A percentile compares a stretch with the other conserved stretches of the same genome.
Evolutionary conservation across 1,284 basidiomycete genomes (phyloP).

Genomic region (Fomitopsis schrenkii): DNA sequence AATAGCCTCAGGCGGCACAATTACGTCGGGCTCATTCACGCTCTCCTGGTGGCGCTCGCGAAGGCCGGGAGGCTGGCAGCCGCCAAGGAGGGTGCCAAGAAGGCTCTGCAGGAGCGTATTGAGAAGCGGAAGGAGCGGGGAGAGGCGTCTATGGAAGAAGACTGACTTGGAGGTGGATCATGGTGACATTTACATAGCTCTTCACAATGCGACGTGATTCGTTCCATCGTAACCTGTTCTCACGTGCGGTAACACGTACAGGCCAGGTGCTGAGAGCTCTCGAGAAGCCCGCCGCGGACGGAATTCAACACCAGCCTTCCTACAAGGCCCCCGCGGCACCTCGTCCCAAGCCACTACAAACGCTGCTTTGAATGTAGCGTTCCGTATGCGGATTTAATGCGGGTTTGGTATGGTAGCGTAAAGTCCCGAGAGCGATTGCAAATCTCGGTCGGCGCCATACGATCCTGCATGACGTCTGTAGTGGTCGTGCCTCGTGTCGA

Average conservation of each 20-base stretch:
- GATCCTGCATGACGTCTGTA: too few relatives aligned
- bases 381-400: neutral
- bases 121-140: conserved; percentile 46
- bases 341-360: neutral
- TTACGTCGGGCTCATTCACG: conserved; percentile 76
- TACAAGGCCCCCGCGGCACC: neutral
- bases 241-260: neutral
- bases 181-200: neutral
- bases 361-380: neutral
- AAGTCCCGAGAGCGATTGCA: neutral
- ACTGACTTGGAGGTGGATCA: conserved; percentile 22
- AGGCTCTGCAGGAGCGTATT: conserved; percentile 48
- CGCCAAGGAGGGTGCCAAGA: conserved; percentile 44
- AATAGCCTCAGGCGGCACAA: conserved; percentile 81
- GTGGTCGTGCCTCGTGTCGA: too few relatives aligned
- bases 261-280: neutral
- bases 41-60: conserved; percentile 63
- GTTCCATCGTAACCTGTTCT: too few relatives aligned
- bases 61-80: conserved; percentile 54
- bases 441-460: neutral
- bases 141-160: conserved; percentile 49
- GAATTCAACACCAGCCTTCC: neutral
- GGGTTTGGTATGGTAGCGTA: neutral
- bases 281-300: neutral
- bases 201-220: too few relatives aligned